A percentile compares a stretch with the other conserved stretches of the same genome.
These are phyloP conservation scores for Polyplosphaeria fusca DNA, from an alignment of 495 filamentous ascomycete species.

Conservation along the genomic window DNA sequence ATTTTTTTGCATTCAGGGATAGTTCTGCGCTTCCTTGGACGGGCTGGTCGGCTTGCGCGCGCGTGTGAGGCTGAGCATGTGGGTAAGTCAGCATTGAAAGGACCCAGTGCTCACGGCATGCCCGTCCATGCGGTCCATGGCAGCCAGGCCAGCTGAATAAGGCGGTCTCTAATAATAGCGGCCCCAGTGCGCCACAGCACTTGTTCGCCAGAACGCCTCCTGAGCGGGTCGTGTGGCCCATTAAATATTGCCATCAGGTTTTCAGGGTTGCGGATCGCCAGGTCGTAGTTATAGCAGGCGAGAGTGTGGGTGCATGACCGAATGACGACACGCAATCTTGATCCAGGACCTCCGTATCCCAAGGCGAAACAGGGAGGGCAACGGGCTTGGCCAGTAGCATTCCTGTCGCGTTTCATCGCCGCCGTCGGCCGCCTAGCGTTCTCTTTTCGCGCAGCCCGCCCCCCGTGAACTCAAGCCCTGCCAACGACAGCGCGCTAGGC, in stretches of 20 bases:
- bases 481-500: constrained; percentile 3
- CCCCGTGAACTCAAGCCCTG: constrained; percentile 1
- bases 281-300: not conserved
- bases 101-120: constrained; percentile 20
- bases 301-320: not conserved
- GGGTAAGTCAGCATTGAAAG: not conserved
- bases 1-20: too few relatives aligned
- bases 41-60: not conserved
- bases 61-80: constrained; percentile 14
- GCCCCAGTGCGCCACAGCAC: too few relatives aligned
- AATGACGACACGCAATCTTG: not conserved
- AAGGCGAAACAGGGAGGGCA: constrained; percentile 2
- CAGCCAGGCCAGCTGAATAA: constrained; percentile 26
- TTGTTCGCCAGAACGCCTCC: too few relatives aligned
- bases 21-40: too few relatives aligned
- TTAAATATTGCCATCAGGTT: constrained; percentile 1
- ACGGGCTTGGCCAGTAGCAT: constrained; percentile 1
- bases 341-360: not conserved
- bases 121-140: not conserved
- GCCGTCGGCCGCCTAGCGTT: not conserved
- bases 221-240: constrained; percentile 2
- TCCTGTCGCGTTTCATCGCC: constrained; percentile 8
- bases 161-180: constrained; percentile 18
- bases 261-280: not conserved
- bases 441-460: constrained; percentile 5